phyloP scores from a whole-genome alignment of 192 early-diverging fungal genomes.

The Geranomyces michiganensis region DNA sequence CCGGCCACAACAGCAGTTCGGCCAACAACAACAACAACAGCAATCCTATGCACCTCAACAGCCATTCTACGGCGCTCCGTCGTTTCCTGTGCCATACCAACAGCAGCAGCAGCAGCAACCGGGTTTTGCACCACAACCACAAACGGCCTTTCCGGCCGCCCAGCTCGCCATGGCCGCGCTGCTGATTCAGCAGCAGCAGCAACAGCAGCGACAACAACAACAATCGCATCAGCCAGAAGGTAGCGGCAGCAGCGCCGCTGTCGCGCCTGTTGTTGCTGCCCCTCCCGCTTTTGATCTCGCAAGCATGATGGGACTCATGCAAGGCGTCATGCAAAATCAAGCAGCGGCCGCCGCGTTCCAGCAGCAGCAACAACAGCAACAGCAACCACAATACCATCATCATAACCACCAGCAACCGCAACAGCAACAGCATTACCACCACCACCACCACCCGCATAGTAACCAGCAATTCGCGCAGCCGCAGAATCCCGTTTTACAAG shows the following conservation, averaged over 20 bases:
- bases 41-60: slow-evolving; percentile 11
- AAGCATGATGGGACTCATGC: slow-evolving; percentile 24
- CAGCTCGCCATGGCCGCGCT: slow-evolving; percentile 20
- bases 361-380: slow-evolving; percentile 25
- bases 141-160: slow-evolving; percentile 3
- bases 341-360: slow-evolving; percentile 30
- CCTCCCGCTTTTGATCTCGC: slow-evolving; percentile 14
- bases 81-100: not conserved
- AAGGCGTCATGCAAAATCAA: slow-evolving; percentile 20
- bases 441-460: no score
- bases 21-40: not conserved
- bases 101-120: slow-evolving; percentile 15
- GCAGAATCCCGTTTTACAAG: no score
- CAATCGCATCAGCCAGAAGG: not conserved
- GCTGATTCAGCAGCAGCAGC: slow-evolving; percentile 6
- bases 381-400: not conserved
- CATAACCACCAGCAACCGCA: no score
- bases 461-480: no score
- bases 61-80: not conserved
- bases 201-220: slow-evolving; percentile 6
- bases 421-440: no score
- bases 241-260: not conserved
- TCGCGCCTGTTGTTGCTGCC: not conserved
- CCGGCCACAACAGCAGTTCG: slow-evolving; percentile 11
- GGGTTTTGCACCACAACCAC: not conserved